Percentiles rank a stretch among this genome's conserved stretches.
phyloP scores from a whole-genome alignment of 305 asterid genomes.

The Plantago rigida region DNA sequence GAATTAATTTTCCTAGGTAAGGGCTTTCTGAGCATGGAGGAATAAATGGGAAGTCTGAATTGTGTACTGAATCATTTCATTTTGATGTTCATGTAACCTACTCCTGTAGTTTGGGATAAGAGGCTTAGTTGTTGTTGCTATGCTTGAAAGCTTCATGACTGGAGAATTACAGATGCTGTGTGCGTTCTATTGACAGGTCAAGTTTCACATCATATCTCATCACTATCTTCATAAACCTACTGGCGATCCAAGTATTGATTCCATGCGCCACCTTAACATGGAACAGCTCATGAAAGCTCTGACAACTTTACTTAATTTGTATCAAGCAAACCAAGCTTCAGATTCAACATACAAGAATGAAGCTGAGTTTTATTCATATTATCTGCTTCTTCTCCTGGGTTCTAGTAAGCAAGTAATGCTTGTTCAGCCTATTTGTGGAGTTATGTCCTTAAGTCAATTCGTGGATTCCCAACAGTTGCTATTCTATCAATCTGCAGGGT shows the following conservation, averaged over 20 bases:
- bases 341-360: slow-evolving; percentile 43
- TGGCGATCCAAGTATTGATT: slow-evolving; percentile 43
- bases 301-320: slow-evolving; percentile 49
- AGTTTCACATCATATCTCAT: slow-evolving; percentile 72
- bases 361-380: slow-evolving; percentile 65
- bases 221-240: slow-evolving; percentile 49
- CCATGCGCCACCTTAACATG: slow-evolving; percentile 63
- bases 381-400: slow-evolving; percentile 75
- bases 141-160: too few relatives aligned
- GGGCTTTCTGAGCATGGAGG: too few relatives aligned
- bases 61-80: too few relatives aligned
- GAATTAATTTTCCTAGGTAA: too few relatives aligned
- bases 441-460: slow-evolving; percentile 6
- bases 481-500: slow-evolving; percentile 36
- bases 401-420: slow-evolving; percentile 52
- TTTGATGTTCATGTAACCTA: too few relatives aligned
- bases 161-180: slow-evolving; percentile 7
- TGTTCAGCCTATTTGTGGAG: background rate
- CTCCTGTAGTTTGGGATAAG: background rate
- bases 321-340: slow-evolving; percentile 52
- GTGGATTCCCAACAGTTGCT: slow-evolving; percentile 13
- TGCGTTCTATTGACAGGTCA: slow-evolving; percentile 47
- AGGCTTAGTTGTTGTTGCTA: too few relatives aligned
- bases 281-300: slow-evolving; percentile 86
- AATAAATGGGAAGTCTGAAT: too few relatives aligned